A percentile compares a stretch with the other conserved stretches of the same genome.
These are phyloP conservation scores for Styphnolobium japonicum DNA, from an alignment of 306 rosid genomes.

Conservation along the genomic window DNA sequence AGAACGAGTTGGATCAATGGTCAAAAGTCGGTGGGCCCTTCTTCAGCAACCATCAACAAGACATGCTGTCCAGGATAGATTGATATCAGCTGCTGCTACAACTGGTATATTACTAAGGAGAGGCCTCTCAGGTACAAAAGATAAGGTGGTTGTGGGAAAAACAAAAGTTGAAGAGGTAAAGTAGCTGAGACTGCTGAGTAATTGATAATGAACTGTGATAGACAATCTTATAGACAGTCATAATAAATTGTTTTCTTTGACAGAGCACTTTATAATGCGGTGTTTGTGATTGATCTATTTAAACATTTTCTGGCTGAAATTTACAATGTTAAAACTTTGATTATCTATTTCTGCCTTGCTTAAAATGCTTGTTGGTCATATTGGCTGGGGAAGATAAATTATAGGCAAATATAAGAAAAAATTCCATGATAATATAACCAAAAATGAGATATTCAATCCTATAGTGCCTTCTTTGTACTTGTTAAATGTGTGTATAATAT, in stretches of 20 bases:
- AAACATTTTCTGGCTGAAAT: not conserved
- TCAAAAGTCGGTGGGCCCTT: constrained; percentile 85
- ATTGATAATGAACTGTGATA: constrained; percentile 4
- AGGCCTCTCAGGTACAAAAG: constrained; percentile 80
- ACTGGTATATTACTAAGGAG: constrained; percentile 79
- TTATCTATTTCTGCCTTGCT: not conserved
- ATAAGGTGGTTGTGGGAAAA: constrained; percentile 80
- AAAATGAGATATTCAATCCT: not conserved
- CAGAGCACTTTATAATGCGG: not conserved
- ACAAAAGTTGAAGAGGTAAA: constrained; percentile 93
- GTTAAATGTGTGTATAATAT: not conserved
- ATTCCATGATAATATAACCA: not conserved
- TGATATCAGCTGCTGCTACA: constrained; percentile 85
- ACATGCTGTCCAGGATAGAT: constrained; percentile 89
- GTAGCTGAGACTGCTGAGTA: not conserved
- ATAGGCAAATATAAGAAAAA: not conserved
- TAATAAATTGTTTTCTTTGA: not conserved
- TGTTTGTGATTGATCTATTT: not conserved
- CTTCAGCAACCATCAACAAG: constrained; percentile 89
- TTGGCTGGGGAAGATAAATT: not conserved
- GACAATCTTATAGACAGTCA: not conserved
- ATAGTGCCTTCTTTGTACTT: not conserved
- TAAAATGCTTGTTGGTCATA: not conserved
- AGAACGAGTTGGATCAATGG: constrained; percentile 67
- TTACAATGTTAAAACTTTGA: not conserved